Evolutionary conservation across 441 rosid species (phyloP).

Genomic region (Populus hybrid): DNA sequence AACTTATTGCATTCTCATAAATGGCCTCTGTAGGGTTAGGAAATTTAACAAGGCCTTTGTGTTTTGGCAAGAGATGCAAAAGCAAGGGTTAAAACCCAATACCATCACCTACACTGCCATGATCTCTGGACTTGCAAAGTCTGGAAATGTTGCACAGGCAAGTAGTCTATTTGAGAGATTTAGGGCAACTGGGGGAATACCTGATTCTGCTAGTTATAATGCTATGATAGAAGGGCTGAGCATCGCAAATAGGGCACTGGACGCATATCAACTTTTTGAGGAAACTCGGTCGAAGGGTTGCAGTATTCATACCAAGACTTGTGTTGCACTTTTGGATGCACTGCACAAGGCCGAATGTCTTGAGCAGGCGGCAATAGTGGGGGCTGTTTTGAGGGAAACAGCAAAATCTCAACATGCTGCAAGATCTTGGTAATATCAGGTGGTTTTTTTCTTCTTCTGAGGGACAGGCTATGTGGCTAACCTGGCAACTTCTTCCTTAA

Average conservation of each 20-base stretch:
- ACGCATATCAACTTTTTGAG: conserved; percentile 73
- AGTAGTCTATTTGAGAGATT: conserved; percentile 64
- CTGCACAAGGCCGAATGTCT: conserved; percentile 78
- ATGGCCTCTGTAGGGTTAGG: conserved; percentile 81
- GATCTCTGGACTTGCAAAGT: conserved; percentile 90
- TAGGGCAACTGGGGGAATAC: conserved; percentile 60
- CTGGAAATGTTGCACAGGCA: conserved; percentile 79
- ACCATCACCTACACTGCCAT: conserved; percentile 74
- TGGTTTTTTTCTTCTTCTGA: neutral
- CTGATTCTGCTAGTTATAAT: conserved; percentile 77
- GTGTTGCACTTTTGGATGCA: conserved; percentile 85
- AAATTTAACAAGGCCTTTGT: conserved; percentile 96
- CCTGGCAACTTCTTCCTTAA: conserved; percentile 5
- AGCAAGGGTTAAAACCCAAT: conserved; percentile 67
- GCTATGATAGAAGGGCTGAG: conserved; percentile 86
- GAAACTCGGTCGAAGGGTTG: conserved; percentile 73
- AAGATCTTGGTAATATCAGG: conserved; percentile 51
- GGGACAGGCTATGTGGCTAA: conserved; percentile 9
- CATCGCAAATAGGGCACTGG: conserved; percentile 61
- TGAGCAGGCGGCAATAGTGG: conserved; percentile 92
- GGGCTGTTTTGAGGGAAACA: conserved; percentile 83
- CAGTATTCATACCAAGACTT: conserved; percentile 66
- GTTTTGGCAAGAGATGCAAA: conserved; percentile 97
- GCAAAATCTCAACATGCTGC: conserved; percentile 90
- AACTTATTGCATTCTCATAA: conserved; percentile 76